Evolutionary conservation across 345 rosid genomes (phyloP), one percentile per base, ranked within the genome.

Genomic region (Sonneratia caseolaris): DNA sequence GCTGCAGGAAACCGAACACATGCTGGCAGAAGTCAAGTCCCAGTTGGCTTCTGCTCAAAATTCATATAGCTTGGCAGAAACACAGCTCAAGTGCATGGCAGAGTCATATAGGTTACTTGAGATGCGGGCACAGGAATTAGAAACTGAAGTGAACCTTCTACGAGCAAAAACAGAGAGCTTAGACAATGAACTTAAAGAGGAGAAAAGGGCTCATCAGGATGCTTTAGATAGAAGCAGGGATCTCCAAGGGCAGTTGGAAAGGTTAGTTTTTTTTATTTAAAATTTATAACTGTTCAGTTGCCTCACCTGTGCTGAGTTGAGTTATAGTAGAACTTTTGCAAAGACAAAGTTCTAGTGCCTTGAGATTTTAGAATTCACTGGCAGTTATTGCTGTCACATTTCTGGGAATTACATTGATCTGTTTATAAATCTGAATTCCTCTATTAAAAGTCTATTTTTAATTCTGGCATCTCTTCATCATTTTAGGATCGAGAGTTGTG

Each of bases 41-140:
- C 90, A 89, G 45, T 73, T 96, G 81, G 86, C 82, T 43, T 81
- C 88, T 61, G 86, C 91, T 68, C 84, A 84, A 72, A 96, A 77
- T 76, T 88, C 94, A 36, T 86, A 86, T 81, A 82, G 92, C 82
- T 87, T 92, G 88, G 89, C 93, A 4, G 97, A 92, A 79, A 96
- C 91, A 22, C 99, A 96, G 77, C 92, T 96, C 71, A 96, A 96
- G 80, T 96, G 99, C 75, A 90, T 96, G 99, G 89, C 87, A 72
- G 98, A 90, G 84, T 96, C 99, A 4, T 96, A 96, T 73, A 84
- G 96, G 76, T 81, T 89, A 27, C 96, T 96, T 71, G 99, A 96
- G 91, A 79, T 83, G 59, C 94, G 85, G 68, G 85, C 89, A 40
- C 75, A 81, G 49, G 96, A 88, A 82, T 78, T 92, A 37, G 98